phyloP scores from a whole-genome alignment of 2,329 filamentous ascomycete species.

The Colletotrichum theobromicola region DNA sequence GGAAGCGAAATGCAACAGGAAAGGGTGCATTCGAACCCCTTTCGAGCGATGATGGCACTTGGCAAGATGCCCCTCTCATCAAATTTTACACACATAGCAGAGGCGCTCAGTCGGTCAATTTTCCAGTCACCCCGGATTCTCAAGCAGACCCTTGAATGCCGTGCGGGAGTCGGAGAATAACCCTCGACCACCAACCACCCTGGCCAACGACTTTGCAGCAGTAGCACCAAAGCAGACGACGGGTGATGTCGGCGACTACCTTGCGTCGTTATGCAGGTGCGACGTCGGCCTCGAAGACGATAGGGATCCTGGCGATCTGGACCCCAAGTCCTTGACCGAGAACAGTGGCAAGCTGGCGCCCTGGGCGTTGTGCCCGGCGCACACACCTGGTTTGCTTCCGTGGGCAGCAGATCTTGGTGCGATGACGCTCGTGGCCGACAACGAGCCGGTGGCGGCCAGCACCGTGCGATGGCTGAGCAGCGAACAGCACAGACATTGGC shows the following conservation, averaged over 20 bases:
- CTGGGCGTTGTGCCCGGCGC: not conserved
- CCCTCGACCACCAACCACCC: not conserved
- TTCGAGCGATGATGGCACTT: constrained; percentile 1
- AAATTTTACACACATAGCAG: not conserved
- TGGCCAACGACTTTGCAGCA: not conserved
- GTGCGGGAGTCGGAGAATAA: constrained; percentile 12
- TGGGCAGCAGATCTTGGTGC: not conserved
- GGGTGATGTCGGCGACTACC: not conserved
- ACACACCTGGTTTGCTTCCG: not conserved
- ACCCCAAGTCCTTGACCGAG: not conserved
- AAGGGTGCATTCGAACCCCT: not conserved
- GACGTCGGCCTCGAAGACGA: not conserved
- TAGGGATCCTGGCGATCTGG: not conserved
- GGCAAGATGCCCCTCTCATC: not conserved
- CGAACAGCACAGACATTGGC: not conserved
- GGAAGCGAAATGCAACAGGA: constrained; percentile 8
- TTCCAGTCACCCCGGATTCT: not conserved
- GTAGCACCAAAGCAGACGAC: not conserved
- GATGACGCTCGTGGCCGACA: not conserved
- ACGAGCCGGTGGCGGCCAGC: not conserved
- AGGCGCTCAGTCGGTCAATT: not conserved
- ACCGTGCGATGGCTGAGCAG: constrained; percentile 9
- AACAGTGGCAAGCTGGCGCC: not conserved
- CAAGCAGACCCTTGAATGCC: not conserved
- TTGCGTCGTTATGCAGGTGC: not conserved